Evolutionary conservation across 768 basidiomycete species (phyloP), one percentile per base, ranked within the genome.

Genomic region (Tricholoma sp.): DNA sequence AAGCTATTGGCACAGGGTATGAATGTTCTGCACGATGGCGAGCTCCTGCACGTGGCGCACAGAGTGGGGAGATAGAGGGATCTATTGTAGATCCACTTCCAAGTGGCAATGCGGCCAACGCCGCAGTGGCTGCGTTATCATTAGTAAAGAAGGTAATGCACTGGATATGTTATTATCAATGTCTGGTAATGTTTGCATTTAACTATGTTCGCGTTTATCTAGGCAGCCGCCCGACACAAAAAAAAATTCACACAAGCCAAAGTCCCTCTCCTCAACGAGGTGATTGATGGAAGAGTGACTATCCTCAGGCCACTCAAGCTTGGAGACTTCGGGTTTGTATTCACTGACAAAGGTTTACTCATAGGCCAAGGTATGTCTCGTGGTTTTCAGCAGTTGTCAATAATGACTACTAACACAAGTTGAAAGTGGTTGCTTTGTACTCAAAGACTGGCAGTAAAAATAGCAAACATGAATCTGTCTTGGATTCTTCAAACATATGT

Each of bases 401-500:
- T 34, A 34, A 39, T 18, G 37, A 39, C 14, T 39, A 7, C n/a
- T n/a, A n/a, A 43, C 41, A 43, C 10, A 21, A 7, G 12, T 43
- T 43, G 4, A 43, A 43, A 69, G 66, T 67, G 8, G 21, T 50
- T 8, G 54, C 58, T 2, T 3, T 70, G 29, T 69, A 69, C 52
- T 61, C 63, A 9, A 71, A 68, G 49, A 58, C 63, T 8, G 66
- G 63, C 5, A 65, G 70, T 16, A 67, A 69, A 50, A 66, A 69
- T 50, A 60, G 66, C 8, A 62, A 62, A 47, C 69, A 69, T 39
- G 41, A 46, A 7, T 51, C 57, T 12, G 53, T 66, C 0, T 56
- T 62, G 3, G 59, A 64, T 8, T 56, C 64, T 3, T 53, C 61
- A 4, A 63, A 59, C 31, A 64, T 71, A 27, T 43, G 60, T 14